Conservation (phyloP, 2,329 filamentous ascomycete genomes). For the Hymenoscyphus infarciens region DNA sequence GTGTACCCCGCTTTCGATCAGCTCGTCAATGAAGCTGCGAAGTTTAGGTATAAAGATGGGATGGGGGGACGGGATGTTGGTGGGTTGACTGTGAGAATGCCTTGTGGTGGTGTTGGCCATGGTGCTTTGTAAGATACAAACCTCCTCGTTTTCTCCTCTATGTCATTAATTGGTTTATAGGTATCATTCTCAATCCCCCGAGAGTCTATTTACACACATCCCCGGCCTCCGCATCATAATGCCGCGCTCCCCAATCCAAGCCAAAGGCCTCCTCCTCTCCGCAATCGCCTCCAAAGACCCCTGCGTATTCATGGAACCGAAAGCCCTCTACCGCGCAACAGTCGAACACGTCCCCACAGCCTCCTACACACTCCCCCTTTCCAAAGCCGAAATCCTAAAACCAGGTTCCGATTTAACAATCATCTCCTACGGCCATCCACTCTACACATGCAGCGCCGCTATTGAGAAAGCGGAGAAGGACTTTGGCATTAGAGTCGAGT, state of each 20-base stretch:
- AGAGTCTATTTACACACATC: constrained; percentile 67
- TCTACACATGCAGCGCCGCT: constrained; percentile 65
- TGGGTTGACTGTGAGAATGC: constrained; percentile 69
- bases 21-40: constrained; percentile 73
- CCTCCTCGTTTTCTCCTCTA: constrained; percentile 18
- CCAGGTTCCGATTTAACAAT: constrained; percentile 64
- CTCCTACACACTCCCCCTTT: constrained; percentile 63
- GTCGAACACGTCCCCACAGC: constrained; percentile 70
- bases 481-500: constrained; percentile 61
- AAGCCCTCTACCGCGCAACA: constrained; percentile 68
- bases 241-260: constrained; percentile 66
- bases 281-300: constrained; percentile 63
- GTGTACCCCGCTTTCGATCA: constrained; percentile 76
- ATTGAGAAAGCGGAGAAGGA: constrained; percentile 65
- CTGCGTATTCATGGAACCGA: constrained; percentile 73
- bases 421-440: constrained; percentile 66
- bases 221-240: constrained; percentile 68
- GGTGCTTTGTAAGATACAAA: constrained; percentile 55
- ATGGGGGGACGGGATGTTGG: constrained; percentile 54
- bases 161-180: constrained; percentile 31
- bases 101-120: constrained; percentile 67
- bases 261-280: constrained; percentile 65
- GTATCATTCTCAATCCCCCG: constrained; percentile 71
- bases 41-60: constrained; percentile 65
- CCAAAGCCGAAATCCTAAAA: constrained; percentile 66